Percentiles rank a stretch among this genome's conserved stretches.
phyloP scores from a whole-genome alignment of 257 asterid genomes.

The Solanum pinnatisectum region DNA sequence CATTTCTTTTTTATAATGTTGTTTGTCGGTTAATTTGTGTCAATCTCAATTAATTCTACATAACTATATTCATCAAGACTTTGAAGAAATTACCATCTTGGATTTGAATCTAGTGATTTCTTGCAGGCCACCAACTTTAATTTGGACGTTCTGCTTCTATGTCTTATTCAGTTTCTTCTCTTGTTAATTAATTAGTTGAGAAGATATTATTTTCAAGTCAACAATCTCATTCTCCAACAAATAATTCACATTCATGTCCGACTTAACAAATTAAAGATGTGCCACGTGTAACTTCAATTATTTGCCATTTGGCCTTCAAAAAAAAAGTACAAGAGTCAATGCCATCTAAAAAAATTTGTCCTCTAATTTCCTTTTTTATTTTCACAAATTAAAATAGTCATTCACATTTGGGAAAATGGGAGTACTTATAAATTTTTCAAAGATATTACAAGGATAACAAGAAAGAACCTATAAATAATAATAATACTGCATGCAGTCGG shows the following conservation, averaged over 20 bases:
- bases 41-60: not conserved
- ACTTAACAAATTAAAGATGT: not conserved
- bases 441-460: not conserved
- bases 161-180: not conserved
- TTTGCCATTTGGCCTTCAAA: not conserved
- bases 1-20: too few species aligned
- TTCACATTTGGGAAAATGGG: not conserved
- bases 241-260: not conserved
- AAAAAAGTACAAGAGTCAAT: not conserved
- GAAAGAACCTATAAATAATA: not conserved
- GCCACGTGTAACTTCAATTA: not conserved
- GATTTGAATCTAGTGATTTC: not conserved
- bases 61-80: not conserved
- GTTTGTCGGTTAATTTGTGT: accelerated
- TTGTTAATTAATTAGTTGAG: not conserved
- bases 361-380: too few species aligned
- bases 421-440: not conserved
- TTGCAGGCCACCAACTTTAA: not conserved
- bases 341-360: not conserved
- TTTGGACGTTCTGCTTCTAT: not conserved
- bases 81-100: too few species aligned
- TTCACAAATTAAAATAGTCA: not conserved
- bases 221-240: not conserved
- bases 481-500: too few species aligned
- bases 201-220: not conserved